Conservation (phyloP, 2,329 filamentous ascomycete genomes). For the Monosporascus sp. region DNA sequence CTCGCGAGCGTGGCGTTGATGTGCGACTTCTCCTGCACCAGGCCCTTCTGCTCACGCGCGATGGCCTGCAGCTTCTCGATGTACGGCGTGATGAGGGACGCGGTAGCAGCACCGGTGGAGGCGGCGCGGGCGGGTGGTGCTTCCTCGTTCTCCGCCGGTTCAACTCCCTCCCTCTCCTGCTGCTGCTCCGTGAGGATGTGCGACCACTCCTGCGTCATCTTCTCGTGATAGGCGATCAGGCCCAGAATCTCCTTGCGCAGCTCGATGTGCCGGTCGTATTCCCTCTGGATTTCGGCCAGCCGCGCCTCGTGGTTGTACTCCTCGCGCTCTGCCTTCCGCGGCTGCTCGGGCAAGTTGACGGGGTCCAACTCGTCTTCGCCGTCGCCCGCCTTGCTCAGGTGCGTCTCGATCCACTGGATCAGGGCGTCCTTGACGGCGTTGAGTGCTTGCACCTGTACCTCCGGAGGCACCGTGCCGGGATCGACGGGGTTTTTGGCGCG, state of each 20-base stretch:
- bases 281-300: slow-evolving; percentile 44
- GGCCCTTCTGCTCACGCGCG: slow-evolving; percentile 51
- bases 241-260: slow-evolving; percentile 44
- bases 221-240: slow-evolving; percentile 27
- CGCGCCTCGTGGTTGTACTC: slow-evolving; percentile 31
- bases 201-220: slow-evolving; percentile 7
- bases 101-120: slow-evolving; percentile 17
- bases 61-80: slow-evolving; percentile 48
- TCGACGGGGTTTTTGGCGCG: slow-evolving; percentile 33
- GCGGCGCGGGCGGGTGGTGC: slow-evolving; percentile 2
- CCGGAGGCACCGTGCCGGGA: slow-evolving; percentile 29
- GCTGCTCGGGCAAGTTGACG: slow-evolving; percentile 10
- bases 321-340: slow-evolving; percentile 5
- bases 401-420: slow-evolving; percentile 61
- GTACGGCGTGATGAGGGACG: slow-evolving; percentile 51
- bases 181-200: slow-evolving; percentile 2
- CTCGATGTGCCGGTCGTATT: slow-evolving; percentile 50
- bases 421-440: slow-evolving; percentile 53
- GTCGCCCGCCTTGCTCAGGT: slow-evolving; percentile 49
- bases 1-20: slow-evolving; percentile 45
- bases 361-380: slow-evolving; percentile 20
- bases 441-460: slow-evolving; percentile 47
- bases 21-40: slow-evolving; percentile 56
- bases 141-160: slow-evolving; percentile 1
- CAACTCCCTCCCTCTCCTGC: slow-evolving; percentile 10